phyloP scores from a whole-genome alignment of 2,329 filamentous ascomycete genomes.

The Lasiodiplodia hormozganensis region DNA sequence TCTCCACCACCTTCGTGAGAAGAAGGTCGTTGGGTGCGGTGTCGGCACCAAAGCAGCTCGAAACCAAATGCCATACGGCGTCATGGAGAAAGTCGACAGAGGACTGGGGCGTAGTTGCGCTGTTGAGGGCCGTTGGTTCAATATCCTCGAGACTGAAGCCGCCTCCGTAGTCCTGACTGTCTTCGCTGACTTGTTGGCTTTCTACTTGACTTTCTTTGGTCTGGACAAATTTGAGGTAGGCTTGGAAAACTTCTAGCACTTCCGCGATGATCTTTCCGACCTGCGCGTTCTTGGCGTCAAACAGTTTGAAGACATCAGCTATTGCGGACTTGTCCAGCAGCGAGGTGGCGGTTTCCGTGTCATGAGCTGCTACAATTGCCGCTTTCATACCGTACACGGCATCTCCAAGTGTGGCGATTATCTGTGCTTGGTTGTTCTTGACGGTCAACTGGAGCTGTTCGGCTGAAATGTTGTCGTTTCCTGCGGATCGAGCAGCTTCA shows the following conservation, averaged over 20 bases:
- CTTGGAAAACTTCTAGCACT: constrained; percentile 55
- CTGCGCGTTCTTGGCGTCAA: constrained; percentile 56
- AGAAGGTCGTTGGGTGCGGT: constrained; percentile 60
- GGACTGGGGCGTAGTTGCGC: constrained; percentile 27
- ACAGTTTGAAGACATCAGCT: constrained; percentile 58
- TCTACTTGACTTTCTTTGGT: constrained; percentile 37
- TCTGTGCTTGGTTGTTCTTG: constrained; percentile 63
- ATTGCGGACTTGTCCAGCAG: constrained; percentile 55
- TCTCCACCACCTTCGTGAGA: constrained; percentile 59
- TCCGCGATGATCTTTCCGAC: constrained; percentile 57
- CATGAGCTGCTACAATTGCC: constrained; percentile 53
- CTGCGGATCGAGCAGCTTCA: constrained; percentile 44
- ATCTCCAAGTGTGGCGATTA: constrained; percentile 62
- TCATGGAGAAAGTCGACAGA: constrained; percentile 53
- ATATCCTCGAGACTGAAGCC: constrained; percentile 61
- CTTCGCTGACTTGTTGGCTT: constrained; percentile 55
- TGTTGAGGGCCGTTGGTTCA: constrained; percentile 29
- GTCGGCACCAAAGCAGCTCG: constrained; percentile 68
- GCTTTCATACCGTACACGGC: constrained; percentile 59
- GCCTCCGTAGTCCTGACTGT: constrained; percentile 70
- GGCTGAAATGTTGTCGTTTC: constrained; percentile 50
- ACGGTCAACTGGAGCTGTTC: constrained; percentile 60
- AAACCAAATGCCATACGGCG: constrained; percentile 61
- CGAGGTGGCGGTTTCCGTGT: constrained; percentile 49
- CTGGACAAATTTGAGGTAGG: constrained; percentile 33